Conservation (phyloP, 2,329 filamentous ascomycete species). For the Penicillium sp. region DNA sequence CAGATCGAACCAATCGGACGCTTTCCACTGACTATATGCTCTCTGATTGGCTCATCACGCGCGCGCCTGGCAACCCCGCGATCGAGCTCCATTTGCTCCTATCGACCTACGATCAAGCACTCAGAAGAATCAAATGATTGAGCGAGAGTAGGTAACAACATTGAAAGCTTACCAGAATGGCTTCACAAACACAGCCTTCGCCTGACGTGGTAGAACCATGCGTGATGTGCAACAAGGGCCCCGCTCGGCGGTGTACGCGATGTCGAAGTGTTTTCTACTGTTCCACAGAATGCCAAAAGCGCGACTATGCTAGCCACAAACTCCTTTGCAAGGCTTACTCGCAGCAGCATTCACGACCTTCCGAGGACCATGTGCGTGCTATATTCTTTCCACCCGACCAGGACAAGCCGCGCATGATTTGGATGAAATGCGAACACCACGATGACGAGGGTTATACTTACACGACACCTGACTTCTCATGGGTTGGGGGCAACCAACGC, state of each 20-base stretch:
- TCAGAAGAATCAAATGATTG: too few species aligned
- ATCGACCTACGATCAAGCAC: too few species aligned
- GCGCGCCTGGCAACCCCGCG: too few species aligned
- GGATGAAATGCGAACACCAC: neutral
- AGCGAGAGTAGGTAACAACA: too few species aligned
- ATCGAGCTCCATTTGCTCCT: too few species aligned
- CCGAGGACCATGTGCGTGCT: constrained; percentile 11
- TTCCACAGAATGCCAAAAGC: constrained; percentile 25
- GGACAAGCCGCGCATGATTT: constrained; percentile 6
- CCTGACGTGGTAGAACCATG: neutral
- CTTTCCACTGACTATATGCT: too few species aligned
- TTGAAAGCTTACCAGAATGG: neutral
- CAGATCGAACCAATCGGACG: too few species aligned
- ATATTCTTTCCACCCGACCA: constrained; percentile 10
- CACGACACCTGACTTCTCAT: neutral
- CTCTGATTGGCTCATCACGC: too few species aligned
- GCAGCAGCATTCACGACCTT: constrained; percentile 6
- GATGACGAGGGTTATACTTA: neutral
- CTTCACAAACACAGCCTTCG: neutral
- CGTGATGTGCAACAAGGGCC: neutral
- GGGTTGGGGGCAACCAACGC: neutral
- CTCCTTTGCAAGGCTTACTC: constrained; percentile 13
- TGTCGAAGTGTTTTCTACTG: neutral
- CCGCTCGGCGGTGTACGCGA: neutral
- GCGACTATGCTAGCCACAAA: constrained; percentile 12